A percentile compares a stretch with the other conserved stretches of the same genome.
Evolutionary conservation across 805 yeast genomes (phyloP).

Genomic region (Metschnikowia drakensbergensis): DNA sequence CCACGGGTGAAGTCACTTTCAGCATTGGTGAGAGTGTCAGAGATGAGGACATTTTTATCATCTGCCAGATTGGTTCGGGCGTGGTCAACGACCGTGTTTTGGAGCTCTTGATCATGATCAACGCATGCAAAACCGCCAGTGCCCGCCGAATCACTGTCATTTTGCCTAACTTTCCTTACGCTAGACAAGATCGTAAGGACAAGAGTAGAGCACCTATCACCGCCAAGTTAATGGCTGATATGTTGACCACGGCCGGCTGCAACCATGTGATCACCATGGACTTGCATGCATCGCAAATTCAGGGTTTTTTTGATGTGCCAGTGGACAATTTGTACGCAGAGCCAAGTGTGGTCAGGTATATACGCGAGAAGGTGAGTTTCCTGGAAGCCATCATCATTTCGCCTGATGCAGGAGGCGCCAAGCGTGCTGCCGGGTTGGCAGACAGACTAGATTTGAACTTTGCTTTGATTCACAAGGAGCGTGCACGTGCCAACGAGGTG

Average conservation of each 20-base stretch:
- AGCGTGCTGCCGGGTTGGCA: constrained; percentile 82
- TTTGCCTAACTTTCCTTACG: constrained; percentile 79
- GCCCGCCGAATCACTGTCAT: constrained; percentile 82
- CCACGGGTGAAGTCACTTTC: constrained; percentile 71
- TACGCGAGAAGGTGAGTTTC: constrained; percentile 55
- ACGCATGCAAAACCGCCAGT: constrained; percentile 78
- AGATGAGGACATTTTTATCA: constrained; percentile 78
- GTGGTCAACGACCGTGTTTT: constrained; percentile 68
- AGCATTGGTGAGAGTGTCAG: constrained; percentile 78
- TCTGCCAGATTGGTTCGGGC: constrained; percentile 77
- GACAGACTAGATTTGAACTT: constrained; percentile 75
- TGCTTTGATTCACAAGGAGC: constrained; percentile 81
- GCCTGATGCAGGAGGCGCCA: constrained; percentile 90
- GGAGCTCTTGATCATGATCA: constrained; percentile 73
- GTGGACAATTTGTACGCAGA: constrained; percentile 84
- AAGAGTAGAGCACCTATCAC: constrained; percentile 83
- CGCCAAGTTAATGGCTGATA: constrained; percentile 78
- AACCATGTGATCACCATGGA: constrained; percentile 87
- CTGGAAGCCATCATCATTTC: constrained; percentile 71
- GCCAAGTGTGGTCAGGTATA: constrained; percentile 74
- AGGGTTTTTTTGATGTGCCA: constrained; percentile 79
- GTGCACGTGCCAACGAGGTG: constrained; percentile 80
- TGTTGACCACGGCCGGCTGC: constrained; percentile 81
- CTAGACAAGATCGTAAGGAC: constrained; percentile 86
- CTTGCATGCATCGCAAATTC: constrained; percentile 84